Percentiles rank a stretch among this genome's conserved stretches.
phyloP scores from a whole-genome alignment of 352 stramenopile genomes.

The Pythium grandisporangium region DNA sequence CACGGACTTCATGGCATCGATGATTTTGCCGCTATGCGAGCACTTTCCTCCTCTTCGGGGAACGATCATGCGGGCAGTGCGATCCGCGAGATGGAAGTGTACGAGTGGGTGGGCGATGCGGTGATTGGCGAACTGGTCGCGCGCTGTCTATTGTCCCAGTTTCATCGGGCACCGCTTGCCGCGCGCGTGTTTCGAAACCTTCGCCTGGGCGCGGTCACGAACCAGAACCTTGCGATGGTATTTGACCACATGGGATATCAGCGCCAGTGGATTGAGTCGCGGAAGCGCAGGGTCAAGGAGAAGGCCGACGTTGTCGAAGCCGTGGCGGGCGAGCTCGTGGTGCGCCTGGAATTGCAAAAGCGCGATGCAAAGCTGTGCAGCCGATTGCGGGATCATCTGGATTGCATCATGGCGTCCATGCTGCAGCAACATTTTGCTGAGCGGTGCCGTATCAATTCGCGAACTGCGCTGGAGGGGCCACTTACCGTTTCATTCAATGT shows the following conservation, averaged over 20 bases:
- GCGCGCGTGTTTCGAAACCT: slow-evolving; percentile 62
- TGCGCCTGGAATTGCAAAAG: slow-evolving; percentile 31
- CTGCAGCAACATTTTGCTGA: slow-evolving; percentile 52
- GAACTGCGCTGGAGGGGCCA: slow-evolving; percentile 17
- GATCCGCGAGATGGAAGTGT: slow-evolving; percentile 29
- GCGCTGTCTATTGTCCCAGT: slow-evolving; percentile 54
- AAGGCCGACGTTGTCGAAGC: slow-evolving; percentile 63
- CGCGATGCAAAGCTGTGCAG: slow-evolving; percentile 9
- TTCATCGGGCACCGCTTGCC: slow-evolving; percentile 38
- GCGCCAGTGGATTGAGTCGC: slow-evolving; percentile 5
- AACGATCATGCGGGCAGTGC: slow-evolving; percentile 7
- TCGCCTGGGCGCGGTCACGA: slow-evolving; percentile 47
- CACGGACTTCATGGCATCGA: slow-evolving; percentile 11
- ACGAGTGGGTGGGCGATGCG: slow-evolving; percentile 73
- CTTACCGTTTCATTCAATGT: slow-evolving; percentile 41
- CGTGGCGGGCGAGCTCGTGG: slow-evolving; percentile 48
- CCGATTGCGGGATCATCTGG: slow-evolving; percentile 33
- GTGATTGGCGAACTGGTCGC: slow-evolving; percentile 65
- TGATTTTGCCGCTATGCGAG: slow-evolving; percentile 13
- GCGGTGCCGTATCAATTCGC: slow-evolving; percentile 13
- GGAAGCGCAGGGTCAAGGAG: slow-evolving; percentile 35
- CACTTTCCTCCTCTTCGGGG: slow-evolving; percentile 8
- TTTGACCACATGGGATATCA: slow-evolving; percentile 62
- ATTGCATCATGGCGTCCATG: slow-evolving; percentile 41
- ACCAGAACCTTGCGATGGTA: slow-evolving; percentile 58